phyloP scores from a whole-genome alignment of 345 rosid genomes.

The Noccaea bulbosa region DNA sequence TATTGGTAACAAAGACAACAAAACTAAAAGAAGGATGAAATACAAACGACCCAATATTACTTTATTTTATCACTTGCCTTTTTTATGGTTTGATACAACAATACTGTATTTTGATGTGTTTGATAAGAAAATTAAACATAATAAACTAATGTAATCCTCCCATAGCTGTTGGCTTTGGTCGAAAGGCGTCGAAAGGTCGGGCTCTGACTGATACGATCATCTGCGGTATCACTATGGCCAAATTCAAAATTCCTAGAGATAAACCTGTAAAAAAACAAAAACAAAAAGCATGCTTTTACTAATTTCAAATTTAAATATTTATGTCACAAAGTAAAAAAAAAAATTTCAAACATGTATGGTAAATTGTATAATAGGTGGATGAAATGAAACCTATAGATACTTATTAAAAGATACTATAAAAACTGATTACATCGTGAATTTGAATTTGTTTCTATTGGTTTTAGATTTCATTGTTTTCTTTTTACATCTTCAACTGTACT shows the following conservation, averaged over 20 bases:
- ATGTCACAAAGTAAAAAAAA: background rate
- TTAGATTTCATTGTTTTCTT: conserved; percentile 1
- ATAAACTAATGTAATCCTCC: conserved; percentile 37
- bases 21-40: conserved; percentile 17
- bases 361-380: background rate
- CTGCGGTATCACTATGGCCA: conserved; percentile 77
- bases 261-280: conserved; percentile 53
- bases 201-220: conserved; percentile 21
- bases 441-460: conserved; percentile 1
- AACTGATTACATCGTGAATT: too few species aligned
- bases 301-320: background rate
- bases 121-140: background rate
- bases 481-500: background rate
- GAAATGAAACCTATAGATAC: background rate
- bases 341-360: background rate
- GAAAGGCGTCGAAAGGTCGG: background rate
- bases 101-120: conserved; percentile 32
- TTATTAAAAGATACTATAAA: too few species aligned
- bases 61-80: conserved; percentile 13
- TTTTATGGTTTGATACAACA: conserved; percentile 22
- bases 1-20: conserved; percentile 15
- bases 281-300: background rate
- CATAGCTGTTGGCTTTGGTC: conserved; percentile 7
- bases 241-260: conserved; percentile 79
- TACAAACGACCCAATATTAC: conserved; percentile 34